phyloP scores from a whole-genome alignment of 805 yeast genomes.

The Candida ponderosae region DNA sequence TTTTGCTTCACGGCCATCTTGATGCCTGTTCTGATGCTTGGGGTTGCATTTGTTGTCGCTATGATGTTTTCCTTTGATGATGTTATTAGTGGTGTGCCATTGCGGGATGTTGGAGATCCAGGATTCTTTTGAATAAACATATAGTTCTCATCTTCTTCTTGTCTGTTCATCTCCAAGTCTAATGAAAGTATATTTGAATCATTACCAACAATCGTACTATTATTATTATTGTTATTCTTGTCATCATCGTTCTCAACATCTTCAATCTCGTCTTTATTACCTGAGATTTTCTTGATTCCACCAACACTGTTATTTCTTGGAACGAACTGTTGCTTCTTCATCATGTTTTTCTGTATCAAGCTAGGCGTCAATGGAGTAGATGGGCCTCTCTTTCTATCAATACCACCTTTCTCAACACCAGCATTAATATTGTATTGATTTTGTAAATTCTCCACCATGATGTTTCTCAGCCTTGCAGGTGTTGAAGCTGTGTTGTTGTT shows the following conservation, averaged over 20 bases:
- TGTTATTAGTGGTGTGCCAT: background rate
- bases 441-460: background rate
- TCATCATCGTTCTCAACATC: background rate
- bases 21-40: constrained; percentile 17
- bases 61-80: too few relatives aligned
- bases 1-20: constrained; percentile 18
- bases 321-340: constrained; percentile 10
- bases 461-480: background rate
- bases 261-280: background rate
- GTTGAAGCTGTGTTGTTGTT: background rate
- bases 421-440: background rate
- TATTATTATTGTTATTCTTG: too few relatives aligned
- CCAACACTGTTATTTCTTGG: background rate
- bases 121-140: constrained; percentile 1
- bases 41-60: constrained; percentile 7
- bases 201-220: background rate
- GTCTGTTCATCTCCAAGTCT: background rate
- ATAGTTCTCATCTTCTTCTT: constrained; percentile 1
- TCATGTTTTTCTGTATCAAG: constrained; percentile 13
- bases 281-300: background rate
- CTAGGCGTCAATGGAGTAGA: constrained; percentile 21
- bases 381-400: constrained; percentile 18
- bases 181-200: background rate
- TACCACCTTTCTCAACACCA: constrained; percentile 5
- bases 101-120: background rate